Evolutionary conservation across 2,329 filamentous ascomycete species (phyloP), one percentile per base, ranked within the genome.

Genomic region (Diplodia sapinea): DNA sequence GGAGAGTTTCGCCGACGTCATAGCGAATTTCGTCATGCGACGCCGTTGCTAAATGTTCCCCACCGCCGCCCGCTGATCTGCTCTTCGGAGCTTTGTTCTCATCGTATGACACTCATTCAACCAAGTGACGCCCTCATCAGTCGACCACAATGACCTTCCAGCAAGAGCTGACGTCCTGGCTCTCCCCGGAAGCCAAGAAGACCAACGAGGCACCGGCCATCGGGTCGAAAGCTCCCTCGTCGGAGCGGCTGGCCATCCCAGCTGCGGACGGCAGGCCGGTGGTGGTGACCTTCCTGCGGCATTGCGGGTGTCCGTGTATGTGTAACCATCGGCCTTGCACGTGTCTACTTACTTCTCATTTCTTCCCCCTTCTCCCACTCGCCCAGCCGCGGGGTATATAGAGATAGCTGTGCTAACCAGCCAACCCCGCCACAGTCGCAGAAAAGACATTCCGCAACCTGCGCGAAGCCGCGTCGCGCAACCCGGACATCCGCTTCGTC

Each of bases 301-400:
- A 92, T 75, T 92, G 89, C 75, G 90, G 90, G 40, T 91, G 89
- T 79, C 90, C 90, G 12, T 91, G 90, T 90, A 84, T 74, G 84
- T 77, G 11, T 23, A 20, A 23, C 33, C 55, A 11, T 31, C 17
- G 4, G 17, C 7, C 15, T 8, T 17, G n/a, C 8, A n/a, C 17
- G 17, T 43, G 8, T 43, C 8, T 38, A 11, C 13, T 13, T 38
- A 8, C 9, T 9, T 29, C 55, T 49, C 7, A 3, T 31, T 31
- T 29, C 13, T 11, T 4, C 26, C 33, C 17, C 20, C 29, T 20
- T 5, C 23, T 15, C 38, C 36, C 36, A 12, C 8, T 38, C 36
- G 36, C 36, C 36, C 9, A 12, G 9, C 8, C 1, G 3, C 36
- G 36, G 36, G 36, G 36, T 33, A 33, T 33, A 8, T 33, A 17